Evolutionary conservation across 129 eudicot species (phyloP).

Genomic region (Flaveria linearis): DNA sequence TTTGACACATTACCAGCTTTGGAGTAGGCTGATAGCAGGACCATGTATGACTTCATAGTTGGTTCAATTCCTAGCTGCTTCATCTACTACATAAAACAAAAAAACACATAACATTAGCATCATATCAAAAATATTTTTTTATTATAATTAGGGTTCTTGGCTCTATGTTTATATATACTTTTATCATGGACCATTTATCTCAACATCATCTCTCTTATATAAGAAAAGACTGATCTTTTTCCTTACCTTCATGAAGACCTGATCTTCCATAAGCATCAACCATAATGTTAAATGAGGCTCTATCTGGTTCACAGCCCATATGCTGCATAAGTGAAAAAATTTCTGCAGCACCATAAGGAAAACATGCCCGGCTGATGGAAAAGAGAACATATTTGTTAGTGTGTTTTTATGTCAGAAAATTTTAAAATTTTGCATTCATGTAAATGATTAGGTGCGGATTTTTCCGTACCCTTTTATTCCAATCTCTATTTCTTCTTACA

Average conservation of each 20-base stretch:
- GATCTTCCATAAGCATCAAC: constrained; percentile 95
- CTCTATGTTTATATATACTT: too few relatives aligned
- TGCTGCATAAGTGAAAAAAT: constrained; percentile 86
- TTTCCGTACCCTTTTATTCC: neutral
- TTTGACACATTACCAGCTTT: constrained; percentile 55
- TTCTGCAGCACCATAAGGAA: constrained; percentile 87
- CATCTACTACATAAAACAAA: constrained; percentile 31
- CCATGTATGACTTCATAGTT: constrained; percentile 95
- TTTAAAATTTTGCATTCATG: neutral
- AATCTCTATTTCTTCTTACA: neutral
- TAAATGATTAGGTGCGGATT: neutral
- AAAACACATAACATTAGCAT: too few relatives aligned
- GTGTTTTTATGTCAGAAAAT: neutral
- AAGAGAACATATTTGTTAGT: neutral
- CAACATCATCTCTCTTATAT: too few relatives aligned
- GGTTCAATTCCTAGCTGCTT: constrained; percentile 71
- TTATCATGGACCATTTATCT: too few relatives aligned
- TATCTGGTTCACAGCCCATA: constrained; percentile 93
- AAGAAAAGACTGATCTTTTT: neutral
- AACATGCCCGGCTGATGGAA: constrained; percentile 78
- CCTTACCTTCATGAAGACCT: constrained; percentile 77
- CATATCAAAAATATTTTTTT: too few relatives aligned
- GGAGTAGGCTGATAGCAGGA: constrained; percentile 76
- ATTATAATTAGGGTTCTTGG: too few relatives aligned
- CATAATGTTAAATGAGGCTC: constrained; percentile 89